These are phyloP conservation scores for Leccinum broughii DNA, from an alignment of 768 basidiomycete species.

Conservation along the genomic window DNA sequence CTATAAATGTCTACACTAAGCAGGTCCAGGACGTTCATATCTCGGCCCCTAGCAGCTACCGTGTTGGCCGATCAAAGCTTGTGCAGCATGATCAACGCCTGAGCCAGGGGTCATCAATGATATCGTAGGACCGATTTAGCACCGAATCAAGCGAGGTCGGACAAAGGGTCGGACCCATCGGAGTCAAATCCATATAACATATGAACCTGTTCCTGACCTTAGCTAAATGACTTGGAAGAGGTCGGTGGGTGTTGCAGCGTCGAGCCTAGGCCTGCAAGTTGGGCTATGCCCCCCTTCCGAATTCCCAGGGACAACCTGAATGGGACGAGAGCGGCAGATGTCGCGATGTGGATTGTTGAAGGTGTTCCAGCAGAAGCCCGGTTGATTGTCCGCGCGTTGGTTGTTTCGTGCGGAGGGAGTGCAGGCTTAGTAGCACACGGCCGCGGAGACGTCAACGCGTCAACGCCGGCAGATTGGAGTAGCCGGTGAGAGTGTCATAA, in stretches of 20 bases:
- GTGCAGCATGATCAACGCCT: not conserved
- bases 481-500: not conserved
- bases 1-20: not conserved
- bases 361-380: not conserved
- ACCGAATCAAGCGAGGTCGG: not conserved
- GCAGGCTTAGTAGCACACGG: not conserved
- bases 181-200: not conserved
- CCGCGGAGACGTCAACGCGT: conserved; percentile 1
- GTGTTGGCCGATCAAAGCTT: not conserved
- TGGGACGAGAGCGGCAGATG: not conserved
- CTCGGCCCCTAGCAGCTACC: conserved; percentile 14
- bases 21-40: not conserved
- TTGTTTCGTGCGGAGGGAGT: not conserved
- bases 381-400: not conserved
- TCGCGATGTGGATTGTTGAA: conserved; percentile 6
- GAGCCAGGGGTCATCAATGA: not conserved
- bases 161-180: not conserved
- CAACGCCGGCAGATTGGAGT: not conserved
- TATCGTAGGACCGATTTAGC: not conserved
- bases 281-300: not conserved
- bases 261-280: not conserved
- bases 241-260: not conserved
- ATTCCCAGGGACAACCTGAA: conserved; percentile 1
- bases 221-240: not conserved
- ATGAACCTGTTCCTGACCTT: not conserved